Base-by-base conservation (phyloP, 371 early-diverging fungal genomes). In the Actinomortierella ambigua region DNA sequence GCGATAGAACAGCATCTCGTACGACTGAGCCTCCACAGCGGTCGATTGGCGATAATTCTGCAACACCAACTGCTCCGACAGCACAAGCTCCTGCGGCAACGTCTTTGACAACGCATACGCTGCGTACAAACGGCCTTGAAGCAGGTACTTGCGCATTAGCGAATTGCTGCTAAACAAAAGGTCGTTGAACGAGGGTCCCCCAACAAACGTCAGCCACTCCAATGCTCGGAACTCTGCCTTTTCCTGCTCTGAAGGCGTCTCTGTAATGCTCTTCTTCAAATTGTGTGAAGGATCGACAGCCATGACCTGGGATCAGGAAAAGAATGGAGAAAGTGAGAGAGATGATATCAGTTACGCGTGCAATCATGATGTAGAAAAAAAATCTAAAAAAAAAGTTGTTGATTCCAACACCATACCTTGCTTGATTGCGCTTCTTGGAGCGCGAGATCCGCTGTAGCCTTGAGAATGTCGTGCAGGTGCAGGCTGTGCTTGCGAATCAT, bases 181-280 rank as follows among this genome's bases (percentile, higher is more conserved):
- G 23, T 66, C 75, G 17, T 60, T 42, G 15, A 56, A 67, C 13
- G 53, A 57, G n/a, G 55, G 24, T 1, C 23, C n/a, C n/a, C n/a
- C 9, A 8, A 63, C 63, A 20, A 73, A 73, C 4, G 75, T 29
- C 13, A 73, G 57, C 75, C 75, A 73, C 39, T 73, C 75, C 51
- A 73, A n/a, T 6, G 66, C 59, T 27, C 46, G 50, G 50, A 63
- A 59, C n/a, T 57, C 39, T 8, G 52, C 55, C 17, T 44, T 49
- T 50, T 63, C 75, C 23, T 60, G 51, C 3, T 22, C 34, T 13
- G 64, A 42, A 4, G 34, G 50, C 13, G 60, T 26, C 1, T 53
- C 43, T 7, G 15, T 46, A 17, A 73, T 57, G 50, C 55, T 63
- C 54, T 50, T 34, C 42, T 57, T 20, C 26, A 73, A 40, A 3